These are phyloP conservation scores for Ambrosia artemisiifolia DNA, from an alignment of 129 eudicot species.

Conservation along the genomic window DNA sequence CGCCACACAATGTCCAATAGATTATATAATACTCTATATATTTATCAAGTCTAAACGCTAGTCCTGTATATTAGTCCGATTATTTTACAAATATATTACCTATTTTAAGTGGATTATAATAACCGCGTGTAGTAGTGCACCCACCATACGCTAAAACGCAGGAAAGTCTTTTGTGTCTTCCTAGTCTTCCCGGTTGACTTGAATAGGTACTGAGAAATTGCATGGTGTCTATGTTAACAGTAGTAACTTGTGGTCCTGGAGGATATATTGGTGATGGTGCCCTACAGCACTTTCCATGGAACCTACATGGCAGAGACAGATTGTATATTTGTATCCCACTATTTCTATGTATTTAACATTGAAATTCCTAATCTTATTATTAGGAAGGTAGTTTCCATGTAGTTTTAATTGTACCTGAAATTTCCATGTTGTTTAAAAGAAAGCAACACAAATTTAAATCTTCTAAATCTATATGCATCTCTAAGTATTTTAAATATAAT, in stretches of 20 bases:
- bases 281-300: background rate
- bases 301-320: background rate
- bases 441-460: no score
- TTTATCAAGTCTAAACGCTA: no score
- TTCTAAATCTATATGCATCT: no score
- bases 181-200: background rate
- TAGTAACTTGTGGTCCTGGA: background rate
- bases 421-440: no score
- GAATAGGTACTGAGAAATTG: background rate
- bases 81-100: background rate
- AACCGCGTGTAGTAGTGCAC: background rate
- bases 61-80: no score
- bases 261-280: background rate
- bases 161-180: background rate
- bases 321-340: background rate
- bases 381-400: background rate
- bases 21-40: no score
- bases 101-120: background rate
- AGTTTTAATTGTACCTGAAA: no score
- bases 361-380: background rate
- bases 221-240: background rate
- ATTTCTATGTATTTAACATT: background rate
- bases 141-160: no score
- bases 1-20: no score
- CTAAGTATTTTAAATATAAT: no score